Percentiles rank a stretch among this genome's conserved stretches.
Evolutionary conservation across 1,284 basidiomycete genomes (phyloP).

Genomic region (Trametes polyzona): DNA sequence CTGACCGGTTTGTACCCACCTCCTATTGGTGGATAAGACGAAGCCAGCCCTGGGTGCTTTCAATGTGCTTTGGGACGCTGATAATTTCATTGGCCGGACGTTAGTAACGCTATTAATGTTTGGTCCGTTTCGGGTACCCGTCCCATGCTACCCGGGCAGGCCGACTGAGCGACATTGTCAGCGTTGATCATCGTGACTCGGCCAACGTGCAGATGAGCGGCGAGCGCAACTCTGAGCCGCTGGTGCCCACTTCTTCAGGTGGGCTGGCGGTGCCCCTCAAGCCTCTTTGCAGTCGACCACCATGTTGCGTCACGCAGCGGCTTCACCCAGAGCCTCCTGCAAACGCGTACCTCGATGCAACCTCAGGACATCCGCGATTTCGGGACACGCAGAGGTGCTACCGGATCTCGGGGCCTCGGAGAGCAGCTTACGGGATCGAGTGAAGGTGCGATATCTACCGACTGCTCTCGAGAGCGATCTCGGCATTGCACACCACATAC

Average conservation of each 20-base stretch:
- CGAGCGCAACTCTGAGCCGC: background rate
- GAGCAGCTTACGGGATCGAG: conserved; percentile 16
- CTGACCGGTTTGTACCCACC: background rate
- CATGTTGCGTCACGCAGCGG: conserved; percentile 10
- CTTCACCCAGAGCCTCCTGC: background rate
- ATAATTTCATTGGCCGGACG: background rate
- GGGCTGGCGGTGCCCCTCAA: background rate
- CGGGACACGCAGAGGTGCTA: conserved; percentile 16
- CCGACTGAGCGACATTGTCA: background rate
- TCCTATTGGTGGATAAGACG: background rate
- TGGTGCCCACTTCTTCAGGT: background rate
- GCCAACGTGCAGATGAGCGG: background rate
- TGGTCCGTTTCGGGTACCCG: background rate
- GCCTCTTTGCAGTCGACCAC: conserved; percentile 8
- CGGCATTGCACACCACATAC: background rate
- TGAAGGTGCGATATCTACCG: conserved; percentile 21
- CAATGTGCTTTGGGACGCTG: background rate
- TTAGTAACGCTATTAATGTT: background rate
- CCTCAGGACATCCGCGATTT: conserved; percentile 11
- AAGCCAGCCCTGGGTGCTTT: background rate
- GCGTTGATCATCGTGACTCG: conserved; percentile 2
- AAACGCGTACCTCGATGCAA: conserved; percentile 5
- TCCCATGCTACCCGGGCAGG: conserved; percentile 13
- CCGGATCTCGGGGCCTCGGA: background rate
- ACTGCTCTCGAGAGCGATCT: background rate